Evolutionary conservation across 441 rosid genomes (phyloP), one percentile per base, ranked within the genome.

Genomic region (Brassica hybrid): DNA sequence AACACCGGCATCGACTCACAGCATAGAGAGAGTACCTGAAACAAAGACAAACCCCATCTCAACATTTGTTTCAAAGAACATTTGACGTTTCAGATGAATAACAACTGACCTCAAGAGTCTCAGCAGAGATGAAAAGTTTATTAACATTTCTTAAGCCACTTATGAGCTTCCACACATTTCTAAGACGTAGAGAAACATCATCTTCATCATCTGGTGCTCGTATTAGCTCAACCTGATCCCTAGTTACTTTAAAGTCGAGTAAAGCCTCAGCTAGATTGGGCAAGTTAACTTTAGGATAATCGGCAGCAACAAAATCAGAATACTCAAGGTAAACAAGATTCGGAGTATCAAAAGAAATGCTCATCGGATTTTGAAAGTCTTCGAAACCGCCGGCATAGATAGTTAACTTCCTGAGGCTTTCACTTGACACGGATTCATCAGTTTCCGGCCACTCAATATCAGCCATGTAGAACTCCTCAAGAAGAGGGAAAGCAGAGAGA

Each of bases 91-190:
- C 17, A 1, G 56, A 50, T 7, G 6, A 50, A 38, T 50, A 50
- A 50, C 16, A 50, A 50, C 56, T 50, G 56, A 50, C 56, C 56
- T 50, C 56, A n/a, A 50, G 56, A 50, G 56, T 50, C 56, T 50
- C 18, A 50, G 56, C 17, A 50, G 8, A 50, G n/a, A 50, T n/a
- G 17, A 45, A 45, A 48, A 48, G 54, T 48, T 1, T 48, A 1
- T 48, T 1, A 4, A 48, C 54, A 48, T n/a, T 48, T 48, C 54
- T 48, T 48, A n/a, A 48, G 7, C 54, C 54, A 5, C 7, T 48
- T n/a, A 48, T n/a, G 56, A 50, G 17, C 56, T 50, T 50, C 56
- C 56, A 50, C 3, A 50, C 18, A n/a, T n/a, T 50, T n/a, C 56
- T 0, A 50, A 50, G 18, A 50, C 18, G 56, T 50, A 50, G 56